These are phyloP conservation scores for Citeromyces nyonsensis DNA, from an alignment of 805 yeast species.

Conservation along the genomic window DNA sequence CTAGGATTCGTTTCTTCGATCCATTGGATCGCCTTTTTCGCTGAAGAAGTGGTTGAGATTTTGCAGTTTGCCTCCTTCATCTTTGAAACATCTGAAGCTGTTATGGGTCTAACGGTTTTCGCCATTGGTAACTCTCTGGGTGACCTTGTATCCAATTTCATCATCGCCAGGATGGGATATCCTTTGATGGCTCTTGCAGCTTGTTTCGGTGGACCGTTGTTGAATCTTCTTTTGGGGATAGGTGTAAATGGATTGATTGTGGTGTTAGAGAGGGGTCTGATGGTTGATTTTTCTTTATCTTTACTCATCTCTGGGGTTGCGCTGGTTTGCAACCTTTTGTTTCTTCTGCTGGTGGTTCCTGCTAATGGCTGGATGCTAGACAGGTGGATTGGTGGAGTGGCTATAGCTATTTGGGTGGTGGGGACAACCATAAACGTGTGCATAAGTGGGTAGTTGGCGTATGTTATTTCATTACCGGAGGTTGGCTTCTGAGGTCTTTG, in stretches of 20 bases:
- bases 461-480: not conserved
- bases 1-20: conserved; percentile 57
- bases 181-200: conserved; percentile 91
- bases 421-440: conserved; percentile 18
- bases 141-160: conserved; percentile 70
- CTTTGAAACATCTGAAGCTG: conserved; percentile 53
- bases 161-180: conserved; percentile 68
- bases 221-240: conserved; percentile 65
- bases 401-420: conserved; percentile 23
- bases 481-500: not conserved
- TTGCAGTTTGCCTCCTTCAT: conserved; percentile 46
- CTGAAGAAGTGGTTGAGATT: conserved; percentile 53
- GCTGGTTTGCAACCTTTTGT: conserved; percentile 19
- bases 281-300: conserved; percentile 19
- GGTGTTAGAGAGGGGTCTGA: conserved; percentile 10
- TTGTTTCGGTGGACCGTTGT: conserved; percentile 84
- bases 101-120: conserved; percentile 76
- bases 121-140: conserved; percentile 92
- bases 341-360: conserved; percentile 22
- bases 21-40: conserved; percentile 52
- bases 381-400: conserved; percentile 18
- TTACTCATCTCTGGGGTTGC: conserved; percentile 24
- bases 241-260: conserved; percentile 58
- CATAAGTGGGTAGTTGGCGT: not conserved
- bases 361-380: conserved; percentile 24